Evolutionary conservation across 768 basidiomycete species (phyloP).

Genomic region (Naganishia randhawae): DNA sequence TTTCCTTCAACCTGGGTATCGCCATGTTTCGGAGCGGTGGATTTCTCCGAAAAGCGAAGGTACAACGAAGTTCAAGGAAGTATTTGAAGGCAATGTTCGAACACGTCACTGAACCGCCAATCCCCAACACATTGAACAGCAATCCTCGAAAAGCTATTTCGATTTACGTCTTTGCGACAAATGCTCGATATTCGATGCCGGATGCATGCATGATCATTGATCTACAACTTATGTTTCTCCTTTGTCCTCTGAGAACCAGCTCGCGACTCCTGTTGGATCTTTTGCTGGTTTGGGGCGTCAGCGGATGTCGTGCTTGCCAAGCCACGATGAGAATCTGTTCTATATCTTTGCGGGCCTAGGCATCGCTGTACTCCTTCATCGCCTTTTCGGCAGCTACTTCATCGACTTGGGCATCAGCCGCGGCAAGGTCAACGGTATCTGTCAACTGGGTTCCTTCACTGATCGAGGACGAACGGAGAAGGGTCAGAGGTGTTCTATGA

Average conservation of each 20-base stretch:
- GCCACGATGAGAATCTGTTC: background rate
- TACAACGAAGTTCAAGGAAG: too few relatives aligned
- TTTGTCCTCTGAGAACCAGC: background rate
- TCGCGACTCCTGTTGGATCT: background rate
- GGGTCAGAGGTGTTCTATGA: background rate
- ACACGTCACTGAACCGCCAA: too few relatives aligned
- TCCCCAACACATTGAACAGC: too few relatives aligned
- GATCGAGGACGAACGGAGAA: background rate
- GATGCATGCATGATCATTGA: too few relatives aligned
- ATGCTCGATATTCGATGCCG: too few relatives aligned
- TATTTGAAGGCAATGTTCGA: too few relatives aligned
- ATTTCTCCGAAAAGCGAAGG: too few relatives aligned
- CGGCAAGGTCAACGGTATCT: conserved; percentile 28
- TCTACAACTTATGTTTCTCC: background rate
- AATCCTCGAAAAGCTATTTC: too few relatives aligned
- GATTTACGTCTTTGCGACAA: too few relatives aligned
- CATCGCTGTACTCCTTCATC: conserved; percentile 31
- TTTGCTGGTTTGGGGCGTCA: background rate
- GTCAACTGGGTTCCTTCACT: conserved; percentile 33
- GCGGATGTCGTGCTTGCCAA: background rate
- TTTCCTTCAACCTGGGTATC: too few relatives aligned
- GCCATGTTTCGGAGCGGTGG: too few relatives aligned
- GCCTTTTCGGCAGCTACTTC: conserved; percentile 28
- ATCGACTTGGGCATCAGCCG: conserved; percentile 31
- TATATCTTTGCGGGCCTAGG: background rate